These are phyloP conservation scores for Cymbidium sinense DNA, from an alignment of 106 monocot species.

Conservation along the genomic window DNA sequence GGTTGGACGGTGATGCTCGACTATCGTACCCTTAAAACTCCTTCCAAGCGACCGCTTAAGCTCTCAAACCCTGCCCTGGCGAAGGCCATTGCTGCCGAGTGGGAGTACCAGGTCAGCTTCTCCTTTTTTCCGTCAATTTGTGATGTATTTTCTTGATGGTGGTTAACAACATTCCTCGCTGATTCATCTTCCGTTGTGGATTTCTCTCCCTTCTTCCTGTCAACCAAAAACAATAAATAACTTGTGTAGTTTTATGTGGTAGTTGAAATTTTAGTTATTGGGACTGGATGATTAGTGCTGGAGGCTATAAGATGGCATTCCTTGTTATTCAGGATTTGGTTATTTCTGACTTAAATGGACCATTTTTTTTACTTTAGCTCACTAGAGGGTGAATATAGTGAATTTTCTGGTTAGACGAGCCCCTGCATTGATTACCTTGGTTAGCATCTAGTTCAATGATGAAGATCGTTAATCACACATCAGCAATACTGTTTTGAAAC, in stretches of 20 bases:
- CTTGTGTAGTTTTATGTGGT: neutral
- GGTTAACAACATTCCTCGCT: neutral
- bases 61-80: slow-evolving; percentile 72
- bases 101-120: slow-evolving; percentile 87
- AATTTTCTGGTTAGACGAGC: neutral
- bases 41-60: slow-evolving; percentile 76
- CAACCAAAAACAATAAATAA: neutral
- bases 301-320: neutral
- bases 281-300: neutral
- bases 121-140: slow-evolving; percentile 4
- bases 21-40: slow-evolving; percentile 86
- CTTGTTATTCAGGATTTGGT: neutral
- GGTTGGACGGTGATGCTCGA: slow-evolving; percentile 99
- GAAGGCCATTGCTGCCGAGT: slow-evolving; percentile 88
- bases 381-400: neutral
- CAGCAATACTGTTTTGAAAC: neutral
- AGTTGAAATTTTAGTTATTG: neutral
- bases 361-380: neutral
- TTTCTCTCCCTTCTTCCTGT: neutral
- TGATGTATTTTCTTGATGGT: slow-evolving; percentile 4
- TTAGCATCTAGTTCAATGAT: no score
- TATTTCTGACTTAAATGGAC: neutral
- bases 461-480: neutral
- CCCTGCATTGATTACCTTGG: no score
- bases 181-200: neutral